phyloP scores from a whole-genome alignment of 1,284 basidiomycete species.

The Irpex sp. region DNA sequence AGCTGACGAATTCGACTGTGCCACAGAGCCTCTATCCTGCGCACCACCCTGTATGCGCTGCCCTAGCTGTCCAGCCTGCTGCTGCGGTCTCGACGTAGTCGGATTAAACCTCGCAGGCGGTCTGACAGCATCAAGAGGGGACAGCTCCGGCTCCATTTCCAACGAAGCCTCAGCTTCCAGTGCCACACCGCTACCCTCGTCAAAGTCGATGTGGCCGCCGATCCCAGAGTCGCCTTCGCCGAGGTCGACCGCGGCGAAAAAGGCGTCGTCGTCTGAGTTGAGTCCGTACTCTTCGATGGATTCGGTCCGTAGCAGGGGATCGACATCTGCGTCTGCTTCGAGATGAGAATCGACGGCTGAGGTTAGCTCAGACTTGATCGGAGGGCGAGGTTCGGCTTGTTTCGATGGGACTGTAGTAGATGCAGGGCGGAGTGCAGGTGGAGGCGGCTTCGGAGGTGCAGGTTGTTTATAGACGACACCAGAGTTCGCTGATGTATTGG shows the following conservation, averaged over 20 bases:
- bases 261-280: constrained; percentile 60
- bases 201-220: constrained; percentile 42
- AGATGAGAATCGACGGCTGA: not conserved
- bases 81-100: not conserved
- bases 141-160: not conserved
- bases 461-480: constrained; percentile 3
- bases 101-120: not conserved
- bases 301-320: not conserved
- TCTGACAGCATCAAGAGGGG: not conserved
- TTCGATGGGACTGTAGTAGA: not conserved
- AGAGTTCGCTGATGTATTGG: not conserved
- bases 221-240: constrained; percentile 43
- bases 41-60: not conserved
- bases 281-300: constrained; percentile 39
- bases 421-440: not conserved
- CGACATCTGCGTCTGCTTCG: not conserved
- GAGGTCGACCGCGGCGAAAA: constrained; percentile 56
- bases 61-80: not conserved
- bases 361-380: constrained; percentile 4
- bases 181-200: constrained; percentile 31
- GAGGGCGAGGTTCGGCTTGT: constrained; percentile 2
- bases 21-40: not conserved
- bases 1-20: not conserved
- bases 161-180: constrained; percentile 6
- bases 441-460: not conserved